Base-by-base conservation (phyloP, 306 rosid species). In the Trifolium dubium region DNA sequence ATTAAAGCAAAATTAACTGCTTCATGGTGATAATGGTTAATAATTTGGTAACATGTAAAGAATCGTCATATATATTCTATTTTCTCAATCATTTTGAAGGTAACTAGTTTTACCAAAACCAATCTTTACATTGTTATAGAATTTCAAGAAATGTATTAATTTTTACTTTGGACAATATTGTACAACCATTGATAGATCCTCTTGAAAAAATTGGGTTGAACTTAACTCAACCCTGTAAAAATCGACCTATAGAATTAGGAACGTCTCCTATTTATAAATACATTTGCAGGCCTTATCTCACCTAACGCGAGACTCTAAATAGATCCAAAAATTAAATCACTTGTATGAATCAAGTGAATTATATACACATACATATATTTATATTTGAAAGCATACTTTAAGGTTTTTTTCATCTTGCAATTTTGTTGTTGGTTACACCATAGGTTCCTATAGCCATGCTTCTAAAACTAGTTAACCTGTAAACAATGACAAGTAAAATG, bases 391-490 rank as follows among this genome's bases (percentile, higher is more conserved):
- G 28, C 80, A 74, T 69, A 61, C 19, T 56, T 28, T 15, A 63
- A 62, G 67, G 66, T 71, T 35, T 77, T 51, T 61, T 35, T 73
- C 77, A 44, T 73, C 79, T 60, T 35, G 79, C 71, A 50, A 71
- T 56, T 30, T 10, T 60, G 49, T 50, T 75, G 80, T 75, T 58
- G 58, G 56, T 55, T 29, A 79, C 74, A 44, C 67, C 4, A 32
- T 64, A 74, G 63, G 54, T 60, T 59, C 65, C 5, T 46, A 6
- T 13, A 17, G 28, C 65, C 69, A 43, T 60, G 55, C 75, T 47
- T 50, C 62, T 51, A 43, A 23, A 53, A 55, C 67, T 71, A 59
- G 53, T 44, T 66, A 79, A 71, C 86, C 81, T 83, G 81, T 59
- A 71, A 79, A 75, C 43, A 75, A 40, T 70, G 72, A 39, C 65